Evolutionary conservation across 345 rosid genomes (phyloP), one percentile per base, ranked within the genome.

Genomic region (Populus euphratica): DNA sequence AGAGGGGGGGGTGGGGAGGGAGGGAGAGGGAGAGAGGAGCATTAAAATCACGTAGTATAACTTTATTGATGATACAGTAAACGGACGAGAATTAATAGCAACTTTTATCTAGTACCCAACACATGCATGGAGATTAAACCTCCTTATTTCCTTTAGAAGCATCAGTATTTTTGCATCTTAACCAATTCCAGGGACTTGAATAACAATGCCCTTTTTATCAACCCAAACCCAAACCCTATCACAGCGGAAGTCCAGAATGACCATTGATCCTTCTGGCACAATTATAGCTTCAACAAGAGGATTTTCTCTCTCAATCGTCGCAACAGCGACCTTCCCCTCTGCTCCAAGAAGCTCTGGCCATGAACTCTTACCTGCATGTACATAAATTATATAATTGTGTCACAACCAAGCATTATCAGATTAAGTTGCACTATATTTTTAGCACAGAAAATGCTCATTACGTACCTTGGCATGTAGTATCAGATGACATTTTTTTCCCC

Each of bases 331-430:
- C 18, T 33, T 36, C 70, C 82, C 75, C 0, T 68, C 10, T 7
- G 36, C 44, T 14, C 82, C 75, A 11, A 74, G 1, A 5, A 74
- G 64, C 78, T 79, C 82, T n/a, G 82, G 82, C 82, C 82, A 79
- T 29, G 78, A 68, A 69, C 54, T 62, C 59, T 74, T 79, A 25
- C 82, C 82, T 79, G 41, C 72, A 64, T 20, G 10, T 4, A 23
- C 31, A 23, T 56, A n/a, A 70, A 70, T 62, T n/a, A 12, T n/a
- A 6, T 61, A 70, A n/a, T 18, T 0, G 3, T 39, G 43, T 70
- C 18, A 70, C 1, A 39, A 41, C 21, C 9, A 41, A 23, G 1
- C 33, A n/a, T 1, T 62, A 21, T 25, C 6, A 62, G 5, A 50
- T 50, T 14, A 50, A 5, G 21, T 2, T 50, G 20, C 20, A 5